Evolutionary conservation across 2,329 filamentous ascomycete genomes (phyloP).

Genomic region (Cladorrhinum sp.): DNA sequence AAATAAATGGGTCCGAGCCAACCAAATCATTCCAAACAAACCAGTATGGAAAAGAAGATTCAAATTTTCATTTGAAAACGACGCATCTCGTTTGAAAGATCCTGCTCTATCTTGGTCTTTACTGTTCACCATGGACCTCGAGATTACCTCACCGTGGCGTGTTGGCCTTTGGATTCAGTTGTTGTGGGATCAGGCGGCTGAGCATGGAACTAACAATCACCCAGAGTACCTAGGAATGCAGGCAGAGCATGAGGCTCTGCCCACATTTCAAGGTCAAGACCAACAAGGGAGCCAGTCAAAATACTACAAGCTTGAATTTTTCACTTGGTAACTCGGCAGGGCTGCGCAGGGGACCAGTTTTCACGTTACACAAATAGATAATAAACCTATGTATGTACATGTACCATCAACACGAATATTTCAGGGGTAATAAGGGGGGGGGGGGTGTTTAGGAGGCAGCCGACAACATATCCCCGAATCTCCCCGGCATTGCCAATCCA

Average conservation of each 20-base stretch:
- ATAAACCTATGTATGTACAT: too few species aligned
- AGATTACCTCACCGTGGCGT: not conserved
- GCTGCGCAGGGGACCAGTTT: not conserved
- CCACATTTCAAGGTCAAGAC: not conserved
- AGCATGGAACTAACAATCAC: not conserved
- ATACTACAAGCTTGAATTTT: not conserved
- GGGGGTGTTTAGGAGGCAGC: too few species aligned
- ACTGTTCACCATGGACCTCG: not conserved
- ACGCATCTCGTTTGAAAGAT: not conserved
- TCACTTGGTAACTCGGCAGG: not conserved
- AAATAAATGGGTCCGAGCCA: not conserved
- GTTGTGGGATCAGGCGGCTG: not conserved
- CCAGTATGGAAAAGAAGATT: not conserved
- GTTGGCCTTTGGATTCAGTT: not conserved
- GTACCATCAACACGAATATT: not conserved
- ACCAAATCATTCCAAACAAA: not conserved
- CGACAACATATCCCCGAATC: not conserved
- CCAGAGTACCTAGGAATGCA: not conserved
- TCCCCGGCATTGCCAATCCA: not conserved
- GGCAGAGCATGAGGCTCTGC: not conserved
- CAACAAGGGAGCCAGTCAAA: not conserved
- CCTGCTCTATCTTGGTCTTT: not conserved
- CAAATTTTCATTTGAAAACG: not conserved
- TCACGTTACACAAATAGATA: not conserved
- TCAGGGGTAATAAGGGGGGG: too few species aligned